Conservation (phyloP, 371 early-diverging fungal genomes). For the Mucor circinelloides region DNA sequence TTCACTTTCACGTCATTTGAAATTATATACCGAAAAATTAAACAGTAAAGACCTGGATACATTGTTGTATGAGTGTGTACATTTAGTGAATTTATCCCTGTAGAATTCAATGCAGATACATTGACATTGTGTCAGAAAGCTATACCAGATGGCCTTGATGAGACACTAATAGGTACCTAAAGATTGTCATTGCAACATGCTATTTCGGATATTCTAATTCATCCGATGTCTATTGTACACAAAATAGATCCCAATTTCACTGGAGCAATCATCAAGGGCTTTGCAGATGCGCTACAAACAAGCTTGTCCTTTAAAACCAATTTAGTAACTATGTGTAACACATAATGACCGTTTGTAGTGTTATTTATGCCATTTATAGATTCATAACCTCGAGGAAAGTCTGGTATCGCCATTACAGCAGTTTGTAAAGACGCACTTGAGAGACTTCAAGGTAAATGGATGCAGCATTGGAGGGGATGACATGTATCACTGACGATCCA, state of each 20-base stretch:
- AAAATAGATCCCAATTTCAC: conserved; percentile 34
- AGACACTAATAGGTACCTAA: conserved; percentile 32
- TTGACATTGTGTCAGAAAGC: conserved; percentile 31
- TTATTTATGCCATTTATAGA: conserved; percentile 32
- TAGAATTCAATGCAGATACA: conserved; percentile 35
- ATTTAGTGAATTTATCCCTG: neutral
- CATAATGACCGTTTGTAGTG: neutral
- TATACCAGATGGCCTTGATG: conserved; percentile 34
- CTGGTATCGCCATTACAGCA: conserved; percentile 58
- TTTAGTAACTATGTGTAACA: conserved; percentile 34
- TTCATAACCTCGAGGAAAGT: conserved; percentile 53
- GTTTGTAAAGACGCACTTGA: conserved; percentile 59
- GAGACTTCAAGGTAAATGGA: conserved; percentile 52
- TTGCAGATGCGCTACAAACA: conserved; percentile 50
- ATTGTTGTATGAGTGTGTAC: neutral
- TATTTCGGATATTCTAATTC: conserved; percentile 11
- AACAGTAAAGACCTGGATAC: conserved; percentile 34
- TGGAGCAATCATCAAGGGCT: conserved; percentile 33
- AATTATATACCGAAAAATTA: conserved; percentile 45
- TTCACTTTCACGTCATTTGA: conserved; percentile 42
- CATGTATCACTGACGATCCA: neutral
- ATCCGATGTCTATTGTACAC: neutral
- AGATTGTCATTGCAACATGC: neutral
- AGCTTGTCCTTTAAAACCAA: conserved; percentile 54
- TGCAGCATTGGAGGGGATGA: neutral